These are phyloP conservation scores for Pythium utonaiense DNA, from an alignment of 352 stramenopile genomes.

Conservation along the genomic window DNA sequence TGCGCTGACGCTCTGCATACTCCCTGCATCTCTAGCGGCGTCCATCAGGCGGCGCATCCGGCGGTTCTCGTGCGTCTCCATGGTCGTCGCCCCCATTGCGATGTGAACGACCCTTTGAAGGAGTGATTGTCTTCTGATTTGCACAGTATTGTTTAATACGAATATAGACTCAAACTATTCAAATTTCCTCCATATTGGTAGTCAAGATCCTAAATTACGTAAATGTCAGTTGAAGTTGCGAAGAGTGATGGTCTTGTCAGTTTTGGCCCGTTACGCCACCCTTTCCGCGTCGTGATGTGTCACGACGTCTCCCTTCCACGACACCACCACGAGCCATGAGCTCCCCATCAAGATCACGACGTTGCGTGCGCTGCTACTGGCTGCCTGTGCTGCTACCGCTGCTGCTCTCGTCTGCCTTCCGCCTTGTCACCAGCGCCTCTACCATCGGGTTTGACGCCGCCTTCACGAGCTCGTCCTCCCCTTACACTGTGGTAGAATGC, in stretches of 20 bases:
- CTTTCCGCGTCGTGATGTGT: too few relatives aligned
- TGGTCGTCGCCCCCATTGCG: background rate
- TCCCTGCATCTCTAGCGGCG: background rate
- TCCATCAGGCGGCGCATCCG: background rate
- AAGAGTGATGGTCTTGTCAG: constrained; percentile 19
- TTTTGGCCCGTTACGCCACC: background rate
- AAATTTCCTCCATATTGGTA: too few relatives aligned
- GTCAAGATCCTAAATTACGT: background rate
- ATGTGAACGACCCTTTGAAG: too few relatives aligned
- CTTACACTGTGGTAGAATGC: constrained; percentile 33
- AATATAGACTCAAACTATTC: background rate
- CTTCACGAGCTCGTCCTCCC: constrained; percentile 26
- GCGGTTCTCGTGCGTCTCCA: background rate
- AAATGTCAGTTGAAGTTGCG: constrained; percentile 15
- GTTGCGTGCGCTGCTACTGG: background rate
- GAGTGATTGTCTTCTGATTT: background rate
- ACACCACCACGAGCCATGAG: too few relatives aligned
- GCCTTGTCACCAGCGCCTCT: constrained; percentile 3
- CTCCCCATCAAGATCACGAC: background rate
- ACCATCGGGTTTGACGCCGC: constrained; percentile 32
- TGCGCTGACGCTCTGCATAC: background rate
- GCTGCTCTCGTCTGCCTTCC: background rate
- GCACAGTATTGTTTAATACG: background rate
- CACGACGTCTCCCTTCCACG: too few relatives aligned
- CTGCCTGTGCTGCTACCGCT: background rate